Evolutionary conservation across 2,329 filamentous ascomycete species (phyloP).

Genomic region (Fragosphaeria purpurea): DNA sequence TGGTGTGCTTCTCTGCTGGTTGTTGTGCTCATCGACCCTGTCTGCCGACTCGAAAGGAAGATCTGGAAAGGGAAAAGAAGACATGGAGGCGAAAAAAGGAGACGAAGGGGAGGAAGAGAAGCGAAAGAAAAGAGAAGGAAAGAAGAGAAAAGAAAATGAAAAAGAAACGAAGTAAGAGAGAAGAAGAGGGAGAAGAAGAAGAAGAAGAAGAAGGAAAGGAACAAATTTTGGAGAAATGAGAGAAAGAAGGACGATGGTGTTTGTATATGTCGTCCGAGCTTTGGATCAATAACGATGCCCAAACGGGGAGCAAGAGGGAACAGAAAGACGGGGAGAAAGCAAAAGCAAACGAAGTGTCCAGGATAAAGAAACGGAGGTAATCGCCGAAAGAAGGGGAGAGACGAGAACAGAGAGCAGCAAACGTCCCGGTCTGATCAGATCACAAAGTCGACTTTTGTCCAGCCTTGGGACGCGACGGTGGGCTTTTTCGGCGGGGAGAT

Average conservation of each 20-base stretch:
- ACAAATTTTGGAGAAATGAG: too few species aligned
- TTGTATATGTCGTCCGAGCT: too few species aligned
- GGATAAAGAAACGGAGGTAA: background rate
- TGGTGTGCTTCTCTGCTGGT: slow-evolving; percentile 11
- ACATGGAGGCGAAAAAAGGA: slow-evolving; percentile 16
- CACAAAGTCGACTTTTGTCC: background rate
- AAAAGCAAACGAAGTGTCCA: background rate
- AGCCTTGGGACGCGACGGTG: too few species aligned
- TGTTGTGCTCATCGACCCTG: slow-evolving; percentile 6
- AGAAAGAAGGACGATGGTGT: too few species aligned
- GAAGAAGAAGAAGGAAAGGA: too few species aligned
- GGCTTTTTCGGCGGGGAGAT: background rate
- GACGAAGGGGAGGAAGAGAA: background rate
- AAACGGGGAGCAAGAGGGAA: background rate
- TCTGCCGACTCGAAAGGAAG: slow-evolving; percentile 18
- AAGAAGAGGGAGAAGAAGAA: background rate
- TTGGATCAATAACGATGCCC: too few species aligned
- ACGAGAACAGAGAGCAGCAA: background rate
- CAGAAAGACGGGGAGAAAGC: background rate
- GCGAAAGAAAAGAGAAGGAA: slow-evolving; percentile 4
- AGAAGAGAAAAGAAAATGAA: background rate
- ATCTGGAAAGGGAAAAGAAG: slow-evolving; percentile 19
- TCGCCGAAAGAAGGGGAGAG: too few species aligned
- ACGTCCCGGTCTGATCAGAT: too few species aligned
- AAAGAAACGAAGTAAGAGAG: background rate